Conservation (phyloP, 2,329 filamentous ascomycete genomes). For the Thielaviopsis populi region DNA sequence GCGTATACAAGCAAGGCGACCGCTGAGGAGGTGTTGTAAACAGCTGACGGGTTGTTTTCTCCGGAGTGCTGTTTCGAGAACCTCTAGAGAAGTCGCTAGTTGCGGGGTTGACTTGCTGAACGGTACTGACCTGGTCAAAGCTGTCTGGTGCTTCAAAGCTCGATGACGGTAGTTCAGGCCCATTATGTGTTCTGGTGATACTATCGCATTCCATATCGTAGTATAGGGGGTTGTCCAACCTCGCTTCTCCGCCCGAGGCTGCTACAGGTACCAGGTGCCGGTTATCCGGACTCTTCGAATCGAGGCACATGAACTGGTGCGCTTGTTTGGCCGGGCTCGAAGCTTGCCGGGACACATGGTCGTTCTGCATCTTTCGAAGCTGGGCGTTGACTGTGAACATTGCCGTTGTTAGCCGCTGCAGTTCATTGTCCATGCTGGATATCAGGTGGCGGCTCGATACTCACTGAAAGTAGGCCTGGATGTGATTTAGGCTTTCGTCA, state of each 20-base stretch:
- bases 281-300: background rate
- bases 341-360: background rate
- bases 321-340: background rate
- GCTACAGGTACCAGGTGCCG: background rate
- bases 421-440: background rate
- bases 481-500: background rate
- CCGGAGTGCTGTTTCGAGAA: background rate
- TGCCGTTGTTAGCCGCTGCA: background rate
- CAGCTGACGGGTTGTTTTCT: background rate
- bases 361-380: background rate
- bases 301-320: background rate
- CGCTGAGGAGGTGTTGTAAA: background rate
- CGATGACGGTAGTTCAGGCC: background rate
- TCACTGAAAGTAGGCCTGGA: background rate
- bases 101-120: background rate
- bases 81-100: too few relatives aligned
- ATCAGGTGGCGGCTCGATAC: background rate
- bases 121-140: background rate
- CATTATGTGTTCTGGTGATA: background rate
- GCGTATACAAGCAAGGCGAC: background rate
- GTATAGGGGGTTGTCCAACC: background rate
- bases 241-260: background rate
- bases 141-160: background rate
- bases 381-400: background rate
- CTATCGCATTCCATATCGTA: background rate